phyloP scores from a whole-genome alignment of 768 basidiomycete genomes.

The Sistotremastrum suecicum region DNA sequence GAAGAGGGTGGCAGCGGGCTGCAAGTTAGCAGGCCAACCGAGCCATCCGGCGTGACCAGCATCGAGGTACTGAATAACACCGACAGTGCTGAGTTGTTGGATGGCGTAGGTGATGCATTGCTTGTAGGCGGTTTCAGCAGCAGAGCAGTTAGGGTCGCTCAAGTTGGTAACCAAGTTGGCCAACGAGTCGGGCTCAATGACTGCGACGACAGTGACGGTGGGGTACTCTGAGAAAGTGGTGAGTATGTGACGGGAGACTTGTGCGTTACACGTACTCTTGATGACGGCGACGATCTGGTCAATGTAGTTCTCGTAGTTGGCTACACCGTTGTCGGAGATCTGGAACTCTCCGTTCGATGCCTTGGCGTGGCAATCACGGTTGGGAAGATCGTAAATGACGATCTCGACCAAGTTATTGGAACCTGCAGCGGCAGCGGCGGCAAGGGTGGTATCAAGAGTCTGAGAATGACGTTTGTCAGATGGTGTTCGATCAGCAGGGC shows the following conservation, averaged over 20 bases:
- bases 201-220: conserved; percentile 11
- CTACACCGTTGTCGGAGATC: conserved; percentile 8
- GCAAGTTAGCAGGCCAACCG: conserved; percentile 15
- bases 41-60: conserved; percentile 16
- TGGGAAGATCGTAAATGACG: conserved; percentile 16
- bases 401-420: conserved; percentile 12
- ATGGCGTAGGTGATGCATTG: conserved; percentile 8
- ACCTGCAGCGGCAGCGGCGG: conserved; percentile 7
- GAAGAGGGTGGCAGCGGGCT: conserved; percentile 13
- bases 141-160: conserved; percentile 9
- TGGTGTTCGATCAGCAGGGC: not conserved
- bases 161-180: conserved; percentile 16
- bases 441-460: conserved; percentile 12
- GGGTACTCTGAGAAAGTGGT: conserved; percentile 6
- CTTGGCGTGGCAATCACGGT: conserved; percentile 13
- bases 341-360: conserved; percentile 12
- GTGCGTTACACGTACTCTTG: conserved; percentile 9
- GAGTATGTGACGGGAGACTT: not conserved
- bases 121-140: conserved; percentile 5
- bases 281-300: conserved; percentile 12
- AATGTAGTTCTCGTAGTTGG: conserved; percentile 14
- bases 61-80: conserved; percentile 12
- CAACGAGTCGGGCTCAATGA: conserved; percentile 13
- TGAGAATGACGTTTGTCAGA: conserved; percentile 7
- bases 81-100: conserved; percentile 6